Percentiles rank a stretch among this genome's conserved stretches.
These are phyloP conservation scores for Penicillium diatomitis DNA, from an alignment of 495 filamentous ascomycete species.

Conservation along the genomic window DNA sequence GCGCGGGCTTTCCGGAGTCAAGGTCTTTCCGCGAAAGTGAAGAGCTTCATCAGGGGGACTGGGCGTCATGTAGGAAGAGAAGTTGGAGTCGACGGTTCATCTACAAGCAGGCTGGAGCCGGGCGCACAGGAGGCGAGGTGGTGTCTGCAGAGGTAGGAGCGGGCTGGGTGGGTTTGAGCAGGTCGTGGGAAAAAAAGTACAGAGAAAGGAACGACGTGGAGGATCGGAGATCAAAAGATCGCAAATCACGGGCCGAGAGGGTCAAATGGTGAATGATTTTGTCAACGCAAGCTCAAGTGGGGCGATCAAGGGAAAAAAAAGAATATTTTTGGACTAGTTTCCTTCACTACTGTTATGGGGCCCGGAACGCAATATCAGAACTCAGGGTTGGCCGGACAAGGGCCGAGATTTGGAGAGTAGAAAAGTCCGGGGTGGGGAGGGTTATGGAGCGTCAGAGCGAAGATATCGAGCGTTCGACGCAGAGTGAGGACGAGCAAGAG, in stretches of 20 bases:
- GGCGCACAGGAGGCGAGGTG: conserved; percentile 4
- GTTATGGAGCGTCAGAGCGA: too few relatives aligned
- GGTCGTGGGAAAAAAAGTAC: background rate
- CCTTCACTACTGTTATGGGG: background rate
- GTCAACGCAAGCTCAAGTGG: conserved; percentile 26
- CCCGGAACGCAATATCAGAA: conserved; percentile 10
- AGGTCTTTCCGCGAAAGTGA: conserved; percentile 56
- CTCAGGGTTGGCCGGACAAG: background rate
- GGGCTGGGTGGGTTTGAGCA: background rate
- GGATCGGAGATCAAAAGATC: background rate
- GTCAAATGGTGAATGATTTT: conserved; percentile 13
- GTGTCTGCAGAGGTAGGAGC: background rate
- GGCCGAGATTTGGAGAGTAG: too few relatives aligned
- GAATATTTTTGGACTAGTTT: background rate
- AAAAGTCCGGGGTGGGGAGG: too few relatives aligned
- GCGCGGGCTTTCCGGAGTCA: conserved; percentile 65
- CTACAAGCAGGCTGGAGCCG: conserved; percentile 21
- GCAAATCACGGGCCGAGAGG: background rate
- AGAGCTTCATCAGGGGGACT: conserved; percentile 53
- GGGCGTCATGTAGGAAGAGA: conserved; percentile 50
- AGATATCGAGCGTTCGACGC: too few relatives aligned
- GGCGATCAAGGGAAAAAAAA: conserved; percentile 21
- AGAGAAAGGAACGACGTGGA: background rate
- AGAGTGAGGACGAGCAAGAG: too few relatives aligned
- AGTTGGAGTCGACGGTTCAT: conserved; percentile 29